A percentile compares a stretch with the other conserved stretches of the same genome.
Evolutionary conservation across 2,329 filamentous ascomycete species (phyloP).

Genomic region (Exophiala xenobiotica): DNA sequence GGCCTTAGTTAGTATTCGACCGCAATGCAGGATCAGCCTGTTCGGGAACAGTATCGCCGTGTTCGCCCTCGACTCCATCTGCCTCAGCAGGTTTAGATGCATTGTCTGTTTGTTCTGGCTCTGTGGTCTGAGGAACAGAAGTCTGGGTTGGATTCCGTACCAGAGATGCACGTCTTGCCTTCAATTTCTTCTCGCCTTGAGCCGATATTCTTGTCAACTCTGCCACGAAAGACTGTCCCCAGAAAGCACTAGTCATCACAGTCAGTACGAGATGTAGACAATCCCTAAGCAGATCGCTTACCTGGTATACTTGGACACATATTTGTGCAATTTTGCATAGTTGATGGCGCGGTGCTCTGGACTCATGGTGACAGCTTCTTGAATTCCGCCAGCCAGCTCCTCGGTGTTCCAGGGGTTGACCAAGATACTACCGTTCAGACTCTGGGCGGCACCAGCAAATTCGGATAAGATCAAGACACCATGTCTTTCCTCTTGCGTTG

Average conservation of each 20-base stretch:
- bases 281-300: conserved; percentile 31
- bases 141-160: conserved; percentile 5
- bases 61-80: neutral
- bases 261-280: conserved; percentile 26
- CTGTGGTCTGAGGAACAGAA: conserved; percentile 3
- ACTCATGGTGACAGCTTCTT: conserved; percentile 95
- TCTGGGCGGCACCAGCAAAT: conserved; percentile 93
- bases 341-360: conserved; percentile 83
- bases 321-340: conserved; percentile 88
- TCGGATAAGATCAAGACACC: conserved; percentile 94
- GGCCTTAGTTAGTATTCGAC: neutral
- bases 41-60: neutral
- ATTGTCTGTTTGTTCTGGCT: neutral
- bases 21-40: neutral
- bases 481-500: conserved; percentile 83
- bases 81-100: neutral
- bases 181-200: conserved; percentile 51
- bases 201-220: conserved; percentile 68
- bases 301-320: conserved; percentile 96
- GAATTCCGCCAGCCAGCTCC: conserved; percentile 86
- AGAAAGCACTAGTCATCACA: conserved; percentile 67
- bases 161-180: conserved; percentile 33
- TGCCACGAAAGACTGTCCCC: conserved; percentile 88
- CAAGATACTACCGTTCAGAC: conserved; percentile 86
- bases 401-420: conserved; percentile 99